Base-by-base conservation (phyloP, 306 rosid species). In the Clitoria ternatea region DNA sequence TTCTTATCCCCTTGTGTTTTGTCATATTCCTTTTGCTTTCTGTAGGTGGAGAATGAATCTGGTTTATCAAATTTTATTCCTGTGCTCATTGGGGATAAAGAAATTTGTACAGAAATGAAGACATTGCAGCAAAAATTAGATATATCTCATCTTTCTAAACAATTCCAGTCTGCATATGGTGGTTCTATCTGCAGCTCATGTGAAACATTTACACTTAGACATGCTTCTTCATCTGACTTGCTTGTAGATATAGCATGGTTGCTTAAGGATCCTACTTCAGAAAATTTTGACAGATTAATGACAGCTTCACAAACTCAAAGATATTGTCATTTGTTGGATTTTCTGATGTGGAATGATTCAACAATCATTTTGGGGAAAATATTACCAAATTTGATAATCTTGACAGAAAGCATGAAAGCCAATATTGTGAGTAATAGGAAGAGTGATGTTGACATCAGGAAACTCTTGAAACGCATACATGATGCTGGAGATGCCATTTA, bases 61-160 rank as follows among this genome's bases (percentile, higher is more conserved):
- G 99, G 99, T 76, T 72, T 95, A 67, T 95, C 99, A 1, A 95
- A 95, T 81, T 89, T 95, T 70, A 79, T 95, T 56, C 97, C 99
- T 4, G 76, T 95, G 61, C 91, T 95, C 44, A 70, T 95, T 48
- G 97, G 89, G 35, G 88, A 89, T 76, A 88, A 87, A 42, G 93
- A 82, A 76, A 81, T 81, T 82, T 95, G 99, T 79, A 76, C 82
- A 4, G 99, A 91, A 84, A 77, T 95, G 91, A 79, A 82, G 75
- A 70, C 63, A 43, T 54, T 95, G 60, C 86, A 85, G 76, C 80
- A 82, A 72, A 85, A 85, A 57, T 73, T 81, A 10, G 82, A 89
- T 59, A 56, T 30, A 29, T 87, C 86, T 50, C 77, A 80, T 64
- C 85, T 53, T 69, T 49, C 80, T 13, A 81, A 79, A 48, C 82